Evolutionary conservation across 768 basidiomycete genomes (phyloP), one percentile per base, ranked within the genome.

Genomic region (Auriscalpium vulgare): DNA sequence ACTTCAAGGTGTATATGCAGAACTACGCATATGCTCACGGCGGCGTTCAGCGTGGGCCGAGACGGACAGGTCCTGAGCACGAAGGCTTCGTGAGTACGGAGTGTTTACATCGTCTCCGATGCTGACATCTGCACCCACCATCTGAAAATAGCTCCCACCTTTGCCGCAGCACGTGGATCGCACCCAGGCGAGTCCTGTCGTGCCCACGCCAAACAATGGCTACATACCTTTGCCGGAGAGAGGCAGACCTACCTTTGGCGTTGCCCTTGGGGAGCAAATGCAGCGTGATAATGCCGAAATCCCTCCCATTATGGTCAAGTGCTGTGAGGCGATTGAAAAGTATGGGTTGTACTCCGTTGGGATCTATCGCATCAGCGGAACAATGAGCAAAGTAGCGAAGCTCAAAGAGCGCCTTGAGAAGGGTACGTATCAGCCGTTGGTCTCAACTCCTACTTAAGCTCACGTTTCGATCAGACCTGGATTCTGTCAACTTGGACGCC

Each of bases 1-100:
- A 99, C 71, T 98, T 99, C 75, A 95, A 89, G 73, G 83, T 80
- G 8, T 99, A 87, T 68, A 97, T 99, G 95, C 92, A 97, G 67
- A 93, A 97, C 67, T 99, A 95, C 67, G 87, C 90, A 0, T 92
- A 95, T 65, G 92, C 92, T 34, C 88, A 89, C 58, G 89, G 87
- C 10, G 75, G 78, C 50, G 71, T 68, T 40, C 73, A 74, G 34
- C 76, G 84, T 40, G 91, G 89, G n/a, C 91, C 90, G 34, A 78
- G 89, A 58, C 77, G 94, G 59, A 91, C 97, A 62, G 95, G 91
- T 3, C 92, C 93, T 4, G 75, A 80, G 52, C 91, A 97, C 53
- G 93, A 97, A 68, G 92, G 93, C 43, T 97, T 92, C 74, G 95
- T 97, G 68, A 69, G 93, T 80, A n/a, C n/a, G 29, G 29, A 29